These are phyloP conservation scores for Porphyrellus cyaneotinctus DNA, from an alignment of 768 basidiomycete genomes.

Conservation along the genomic window DNA sequence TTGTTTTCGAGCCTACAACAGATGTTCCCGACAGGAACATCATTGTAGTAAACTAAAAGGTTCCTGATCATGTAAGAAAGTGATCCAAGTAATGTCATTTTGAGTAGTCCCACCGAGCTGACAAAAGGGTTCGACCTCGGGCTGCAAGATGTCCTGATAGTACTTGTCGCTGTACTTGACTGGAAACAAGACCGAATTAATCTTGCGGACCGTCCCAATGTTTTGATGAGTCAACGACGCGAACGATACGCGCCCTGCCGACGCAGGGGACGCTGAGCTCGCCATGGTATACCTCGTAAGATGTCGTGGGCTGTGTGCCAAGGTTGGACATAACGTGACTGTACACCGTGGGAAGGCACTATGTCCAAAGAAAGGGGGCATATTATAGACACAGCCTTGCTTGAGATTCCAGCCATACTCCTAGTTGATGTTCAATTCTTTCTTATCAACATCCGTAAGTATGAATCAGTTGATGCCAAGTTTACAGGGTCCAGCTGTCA, in stretches of 20 bases:
- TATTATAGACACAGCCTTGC: slow-evolving; percentile 10
- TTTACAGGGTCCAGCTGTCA: slow-evolving; percentile 26
- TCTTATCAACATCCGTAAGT: slow-evolving; percentile 24
- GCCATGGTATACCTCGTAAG: slow-evolving; percentile 17
- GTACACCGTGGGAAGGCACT: slow-evolving; percentile 22
- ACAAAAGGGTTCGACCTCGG: slow-evolving; percentile 82
- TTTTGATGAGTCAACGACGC: slow-evolving; percentile 77
- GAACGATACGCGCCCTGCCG: slow-evolving; percentile 53
- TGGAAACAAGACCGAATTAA: slow-evolving; percentile 79
- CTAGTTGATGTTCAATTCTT: slow-evolving; percentile 18
- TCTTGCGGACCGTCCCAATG: slow-evolving; percentile 61
- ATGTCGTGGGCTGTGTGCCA: slow-evolving; percentile 15
- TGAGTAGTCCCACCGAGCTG: slow-evolving; percentile 66
- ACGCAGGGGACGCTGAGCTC: slow-evolving; percentile 16
- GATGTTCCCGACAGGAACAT: slow-evolving; percentile 85
- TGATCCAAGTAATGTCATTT: slow-evolving; percentile 6
- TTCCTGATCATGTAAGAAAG: slow-evolving; percentile 25
- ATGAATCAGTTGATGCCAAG: slow-evolving; percentile 18
- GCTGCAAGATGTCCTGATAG: slow-evolving; percentile 71
- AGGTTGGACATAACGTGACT: slow-evolving; percentile 11
- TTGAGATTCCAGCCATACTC: slow-evolving; percentile 15
- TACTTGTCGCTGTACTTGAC: slow-evolving; percentile 88
- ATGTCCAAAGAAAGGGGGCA: slow-evolving; percentile 1
- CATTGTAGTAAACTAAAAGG: slow-evolving; percentile 81
- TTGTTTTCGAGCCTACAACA: slow-evolving; percentile 80